Evolutionary conservation across 1,139 yeast genomes (phyloP).

Genomic region (Geotrichum siamense): DNA sequence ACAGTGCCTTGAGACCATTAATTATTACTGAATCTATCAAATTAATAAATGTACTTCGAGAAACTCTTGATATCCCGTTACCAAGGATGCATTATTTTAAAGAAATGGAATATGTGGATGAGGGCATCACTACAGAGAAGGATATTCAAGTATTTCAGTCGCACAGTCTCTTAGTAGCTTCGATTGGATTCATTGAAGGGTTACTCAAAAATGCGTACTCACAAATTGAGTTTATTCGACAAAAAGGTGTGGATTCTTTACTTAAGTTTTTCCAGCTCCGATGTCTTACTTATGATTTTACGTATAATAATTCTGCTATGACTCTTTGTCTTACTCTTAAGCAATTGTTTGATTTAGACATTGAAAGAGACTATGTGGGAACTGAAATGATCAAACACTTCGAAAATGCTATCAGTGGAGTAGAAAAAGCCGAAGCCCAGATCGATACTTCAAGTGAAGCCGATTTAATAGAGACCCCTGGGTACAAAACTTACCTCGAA

Average conservation of each 20-base stretch:
- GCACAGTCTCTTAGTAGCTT: constrained; percentile 12
- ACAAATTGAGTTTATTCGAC: constrained; percentile 31
- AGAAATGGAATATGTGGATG: constrained; percentile 17
- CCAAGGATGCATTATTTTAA: constrained; percentile 13
- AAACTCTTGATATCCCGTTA: constrained; percentile 18
- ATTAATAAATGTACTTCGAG: constrained; percentile 45
- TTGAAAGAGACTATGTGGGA: constrained; percentile 25
- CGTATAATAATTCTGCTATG: constrained; percentile 30
- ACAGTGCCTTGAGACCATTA: constrained; percentile 58
- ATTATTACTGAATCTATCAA: constrained; percentile 47
- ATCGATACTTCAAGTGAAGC: constrained; percentile 12
- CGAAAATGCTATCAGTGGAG: constrained; percentile 9
- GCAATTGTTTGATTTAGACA: constrained; percentile 29
- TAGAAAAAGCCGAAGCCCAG: constrained; percentile 10
- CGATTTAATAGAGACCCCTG: constrained; percentile 16
- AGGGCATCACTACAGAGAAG: constrained; percentile 16
- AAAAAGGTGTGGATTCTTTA: constrained; percentile 28
- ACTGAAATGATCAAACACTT: constrained; percentile 18
- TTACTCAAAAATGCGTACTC: constrained; percentile 32
- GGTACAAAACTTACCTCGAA: constrained; percentile 20
- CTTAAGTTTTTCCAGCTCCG: constrained; percentile 27
- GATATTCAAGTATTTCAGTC: constrained; percentile 14
- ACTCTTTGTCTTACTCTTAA: constrained; percentile 26
- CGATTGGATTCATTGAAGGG: constrained; percentile 30
- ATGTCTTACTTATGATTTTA: constrained; percentile 35